Conservation (phyloP, 2,329 filamentous ascomycete species). For the Cercospora sesami region DNA sequence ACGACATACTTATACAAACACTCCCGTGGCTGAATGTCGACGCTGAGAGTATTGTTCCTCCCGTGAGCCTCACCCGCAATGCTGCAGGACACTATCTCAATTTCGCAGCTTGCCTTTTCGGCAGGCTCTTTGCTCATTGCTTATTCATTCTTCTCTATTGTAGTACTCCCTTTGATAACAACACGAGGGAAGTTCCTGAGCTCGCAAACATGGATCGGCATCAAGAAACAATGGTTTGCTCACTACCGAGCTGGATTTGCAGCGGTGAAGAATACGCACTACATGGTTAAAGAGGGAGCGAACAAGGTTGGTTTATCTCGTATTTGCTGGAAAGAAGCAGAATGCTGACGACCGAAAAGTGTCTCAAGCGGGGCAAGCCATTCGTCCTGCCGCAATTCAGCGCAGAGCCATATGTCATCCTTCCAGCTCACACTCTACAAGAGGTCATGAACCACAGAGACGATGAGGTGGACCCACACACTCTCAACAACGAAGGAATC, state of each 20-base stretch:
- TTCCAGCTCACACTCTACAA: constrained; percentile 25
- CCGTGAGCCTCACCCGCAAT: constrained; percentile 7
- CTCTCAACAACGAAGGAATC: constrained; percentile 19
- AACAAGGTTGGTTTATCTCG: not conserved
- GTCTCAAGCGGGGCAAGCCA: constrained; percentile 18
- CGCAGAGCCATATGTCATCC: constrained; percentile 22
- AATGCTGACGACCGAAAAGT: constrained; percentile 10
- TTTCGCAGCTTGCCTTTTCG: constrained; percentile 12
- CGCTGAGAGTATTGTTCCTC: not conserved
- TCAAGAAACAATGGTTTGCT: constrained; percentile 24
- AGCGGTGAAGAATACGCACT: constrained; percentile 20
- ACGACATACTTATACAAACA: constrained; percentile 7
- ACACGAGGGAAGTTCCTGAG: constrained; percentile 16
- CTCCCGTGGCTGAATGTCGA: not conserved
- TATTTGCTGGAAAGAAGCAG: not conserved
- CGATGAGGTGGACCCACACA: constrained; percentile 22
- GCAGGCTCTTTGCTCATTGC: constrained; percentile 17
- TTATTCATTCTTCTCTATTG: constrained; percentile 15
- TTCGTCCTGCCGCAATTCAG: constrained; percentile 31
- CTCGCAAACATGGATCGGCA: constrained; percentile 24
- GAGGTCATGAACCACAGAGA: constrained; percentile 26
- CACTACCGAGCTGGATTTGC: constrained; percentile 19
- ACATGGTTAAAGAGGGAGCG: constrained; percentile 23
- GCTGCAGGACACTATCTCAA: constrained; percentile 14
- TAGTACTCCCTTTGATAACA: constrained; percentile 20